These are phyloP conservation scores for Bipolaris oryzae DNA, from an alignment of 2,329 filamentous ascomycete genomes.

Conservation along the genomic window DNA sequence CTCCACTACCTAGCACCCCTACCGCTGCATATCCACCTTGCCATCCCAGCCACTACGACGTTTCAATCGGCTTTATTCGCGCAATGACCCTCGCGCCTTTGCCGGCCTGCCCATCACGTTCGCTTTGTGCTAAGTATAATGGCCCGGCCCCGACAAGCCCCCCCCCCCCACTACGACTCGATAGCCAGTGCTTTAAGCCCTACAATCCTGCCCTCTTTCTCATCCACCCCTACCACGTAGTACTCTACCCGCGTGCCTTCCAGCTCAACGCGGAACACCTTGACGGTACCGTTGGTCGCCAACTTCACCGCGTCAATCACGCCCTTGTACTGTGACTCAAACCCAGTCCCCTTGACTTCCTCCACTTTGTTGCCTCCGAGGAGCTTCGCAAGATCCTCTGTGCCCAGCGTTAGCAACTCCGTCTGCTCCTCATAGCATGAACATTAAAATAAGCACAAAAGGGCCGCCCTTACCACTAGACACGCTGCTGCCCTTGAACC, in stretches of 20 bases:
- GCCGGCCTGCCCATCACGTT: background rate
- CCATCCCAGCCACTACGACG: conserved; percentile 4
- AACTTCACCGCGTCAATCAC: conserved; percentile 72
- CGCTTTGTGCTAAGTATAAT: conserved; percentile 1
- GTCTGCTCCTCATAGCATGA: background rate
- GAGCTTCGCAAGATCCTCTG: conserved; percentile 73
- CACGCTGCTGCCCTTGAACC: conserved; percentile 62
- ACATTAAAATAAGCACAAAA: background rate
- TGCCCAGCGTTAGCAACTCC: conserved; percentile 13
- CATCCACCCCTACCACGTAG: conserved; percentile 73
- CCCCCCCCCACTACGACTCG: conserved; percentile 56
- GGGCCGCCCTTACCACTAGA: conserved; percentile 57
- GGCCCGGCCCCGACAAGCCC: background rate
- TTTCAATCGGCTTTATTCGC: conserved; percentile 15
- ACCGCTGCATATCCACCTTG: conserved; percentile 8
- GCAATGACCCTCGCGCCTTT: conserved; percentile 1
- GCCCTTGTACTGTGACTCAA: conserved; percentile 74
- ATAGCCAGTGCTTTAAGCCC: conserved; percentile 79
- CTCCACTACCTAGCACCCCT: conserved; percentile 6
- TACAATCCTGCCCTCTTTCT: conserved; percentile 66
- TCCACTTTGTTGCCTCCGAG: conserved; percentile 67
- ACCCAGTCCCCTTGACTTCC: conserved; percentile 71
- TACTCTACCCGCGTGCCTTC: conserved; percentile 74
- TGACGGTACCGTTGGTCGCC: conserved; percentile 70
- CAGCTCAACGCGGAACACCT: conserved; percentile 73